Base-by-base conservation (phyloP, 106 monocot species). In the Acanthochlamys bracteata region DNA sequence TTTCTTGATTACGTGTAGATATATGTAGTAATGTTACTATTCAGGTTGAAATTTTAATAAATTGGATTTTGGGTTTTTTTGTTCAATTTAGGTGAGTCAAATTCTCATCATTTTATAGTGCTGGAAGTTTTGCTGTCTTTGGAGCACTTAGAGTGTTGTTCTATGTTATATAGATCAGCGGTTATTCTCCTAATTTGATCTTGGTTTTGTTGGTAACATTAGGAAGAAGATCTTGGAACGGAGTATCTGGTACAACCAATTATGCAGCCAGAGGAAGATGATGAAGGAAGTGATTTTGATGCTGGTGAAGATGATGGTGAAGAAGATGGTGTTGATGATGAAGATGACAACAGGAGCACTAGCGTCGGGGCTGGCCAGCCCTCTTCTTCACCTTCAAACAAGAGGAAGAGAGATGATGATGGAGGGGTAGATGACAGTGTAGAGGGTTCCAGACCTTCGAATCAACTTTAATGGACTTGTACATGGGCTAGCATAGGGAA, bases 391-490 rank as follows among this genome's bases (percentile, higher is more conserved):
- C 69, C 71, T 19, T 57, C 55, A 1, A 64, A 42, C 74, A 89
- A 89, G 76, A 82, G 89, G 65, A 86, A 63, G 68, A 76, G 82
- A 59, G 86, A 74, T 39, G 73, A 84, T 24, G 78, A 73, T 17
- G 84, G 67, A n/a, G 71, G 59, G 21, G 7, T 59, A 1, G 79
- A 73, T 62, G 71, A 76, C 69, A 20, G 62, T 54, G 76, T 74
- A 12, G 83, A 83, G 25, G 83, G 80, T 20, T 61, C 55, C 53
- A 73, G 74, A 55, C 61, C 74, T 26, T 69, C 78, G 19, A 88
- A 83, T 71, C 75, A 60, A 19, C 71, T 11, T 12, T 73, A 56
- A 73, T 49, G 55, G 54, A 17, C 45, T 8, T 46, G 8, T 46
- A n/a, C n/a, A n/a, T 14, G 49, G 10, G 6, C 10, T 17, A 49